These are phyloP conservation scores for Filobasidium floriforme DNA, from an alignment of 768 basidiomycete species.

Conservation along the genomic window DNA sequence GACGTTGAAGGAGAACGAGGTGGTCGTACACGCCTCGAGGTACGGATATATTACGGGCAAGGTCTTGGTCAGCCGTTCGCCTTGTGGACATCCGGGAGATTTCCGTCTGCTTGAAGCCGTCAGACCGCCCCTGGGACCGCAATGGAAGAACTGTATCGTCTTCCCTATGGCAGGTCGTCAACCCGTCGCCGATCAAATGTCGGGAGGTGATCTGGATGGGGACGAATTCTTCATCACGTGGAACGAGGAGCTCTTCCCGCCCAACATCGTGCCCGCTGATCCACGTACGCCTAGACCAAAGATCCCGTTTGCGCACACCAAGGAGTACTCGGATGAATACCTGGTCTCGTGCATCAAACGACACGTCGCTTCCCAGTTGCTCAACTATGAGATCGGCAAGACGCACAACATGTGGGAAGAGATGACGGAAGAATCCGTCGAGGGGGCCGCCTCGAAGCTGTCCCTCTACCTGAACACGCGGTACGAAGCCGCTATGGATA, in stretches of 20 bases:
- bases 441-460: not conserved
- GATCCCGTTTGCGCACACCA: not conserved
- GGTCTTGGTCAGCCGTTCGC: slow-evolving; percentile 24
- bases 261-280: not conserved
- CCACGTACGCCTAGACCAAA: not conserved
- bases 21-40: slow-evolving; percentile 23
- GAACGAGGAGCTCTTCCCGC: slow-evolving; percentile 28
- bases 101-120: not conserved
- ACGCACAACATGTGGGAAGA: slow-evolving; percentile 7
- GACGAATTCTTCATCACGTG: slow-evolving; percentile 30
- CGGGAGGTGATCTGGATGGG: slow-evolving; percentile 38
- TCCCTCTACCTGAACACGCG: slow-evolving; percentile 1
- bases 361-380: not conserved
- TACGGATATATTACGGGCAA: slow-evolving; percentile 21
- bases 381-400: slow-evolving; percentile 3
- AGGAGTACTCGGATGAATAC: not conserved
- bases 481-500: slow-evolving; percentile 10
- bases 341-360: not conserved
- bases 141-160: slow-evolving; percentile 19
- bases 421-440: not conserved
- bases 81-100: slow-evolving; percentile 18
- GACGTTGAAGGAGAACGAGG: not conserved
- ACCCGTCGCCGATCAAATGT: slow-evolving; percentile 34
- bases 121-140: slow-evolving; percentile 9
- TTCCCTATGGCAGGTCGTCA: slow-evolving; percentile 27